These are phyloP conservation scores for Mycena vulgaris DNA, from an alignment of 768 basidiomycete genomes.

Conservation along the genomic window DNA sequence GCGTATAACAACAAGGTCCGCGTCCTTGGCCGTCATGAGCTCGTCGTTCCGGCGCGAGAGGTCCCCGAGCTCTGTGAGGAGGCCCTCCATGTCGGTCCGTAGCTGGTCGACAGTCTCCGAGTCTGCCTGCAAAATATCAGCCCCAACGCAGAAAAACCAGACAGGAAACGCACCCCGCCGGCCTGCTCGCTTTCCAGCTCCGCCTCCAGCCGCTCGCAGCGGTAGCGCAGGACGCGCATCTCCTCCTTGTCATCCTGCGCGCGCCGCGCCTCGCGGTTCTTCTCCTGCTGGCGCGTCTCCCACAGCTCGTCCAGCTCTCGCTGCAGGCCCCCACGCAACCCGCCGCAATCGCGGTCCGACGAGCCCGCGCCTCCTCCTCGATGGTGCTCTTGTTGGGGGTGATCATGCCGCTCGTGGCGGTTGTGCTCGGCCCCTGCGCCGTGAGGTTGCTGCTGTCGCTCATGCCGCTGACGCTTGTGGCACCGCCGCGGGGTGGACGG, in stretches of 20 bases:
- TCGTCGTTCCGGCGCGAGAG: slow-evolving; percentile 92
- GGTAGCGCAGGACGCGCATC: slow-evolving; percentile 76
- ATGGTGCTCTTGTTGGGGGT: slow-evolving; percentile 98
- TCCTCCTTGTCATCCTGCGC: slow-evolving; percentile 80
- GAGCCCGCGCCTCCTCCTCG: slow-evolving; percentile 75
- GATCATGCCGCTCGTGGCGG: slow-evolving; percentile 89
- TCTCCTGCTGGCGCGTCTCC: slow-evolving; percentile 71
- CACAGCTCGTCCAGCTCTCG: slow-evolving; percentile 84
- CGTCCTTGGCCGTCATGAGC: slow-evolving; percentile 88
- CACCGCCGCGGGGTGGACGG: slow-evolving; percentile 71
- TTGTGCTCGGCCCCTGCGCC: slow-evolving; percentile 75
- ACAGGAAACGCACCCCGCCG: slow-evolving; percentile 54
- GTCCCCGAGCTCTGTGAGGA: slow-evolving; percentile 85
- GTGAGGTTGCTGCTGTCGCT: slow-evolving; percentile 66
- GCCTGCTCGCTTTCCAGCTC: slow-evolving; percentile 60
- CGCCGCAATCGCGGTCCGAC: slow-evolving; percentile 45
- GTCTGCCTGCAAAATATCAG: slow-evolving; percentile 51
- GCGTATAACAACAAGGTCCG: slow-evolving; percentile 80
- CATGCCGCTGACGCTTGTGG: slow-evolving; percentile 64
- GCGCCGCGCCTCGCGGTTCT: slow-evolving; percentile 71
- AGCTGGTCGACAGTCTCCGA: slow-evolving; percentile 84
- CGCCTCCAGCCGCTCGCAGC: slow-evolving; percentile 77
- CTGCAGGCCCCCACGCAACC: slow-evolving; percentile 68
- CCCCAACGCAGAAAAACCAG: background rate
- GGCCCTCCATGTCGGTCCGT: slow-evolving; percentile 83